Base-by-base conservation (phyloP, 2,329 filamentous ascomycete species). In the Colletotrichum limetticola region DNA sequence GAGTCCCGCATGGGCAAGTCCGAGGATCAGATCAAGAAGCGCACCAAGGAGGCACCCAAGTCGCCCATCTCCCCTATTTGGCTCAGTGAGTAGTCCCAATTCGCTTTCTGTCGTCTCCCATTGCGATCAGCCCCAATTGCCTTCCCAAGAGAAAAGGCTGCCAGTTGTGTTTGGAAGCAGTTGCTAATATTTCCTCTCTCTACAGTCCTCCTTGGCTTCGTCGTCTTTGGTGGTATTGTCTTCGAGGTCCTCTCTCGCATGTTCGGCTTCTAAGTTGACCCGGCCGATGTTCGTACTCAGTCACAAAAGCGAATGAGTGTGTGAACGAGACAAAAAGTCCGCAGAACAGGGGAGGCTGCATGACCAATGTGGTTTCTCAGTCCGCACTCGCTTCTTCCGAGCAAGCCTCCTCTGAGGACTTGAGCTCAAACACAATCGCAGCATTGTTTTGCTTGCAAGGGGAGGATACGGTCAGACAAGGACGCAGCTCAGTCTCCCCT, bases 1-100 rank as follows among this genome's bases (percentile, higher is more conserved):
- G 91, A 93, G 80, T 85, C 87, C 73, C 93, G 92, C 80, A 93
- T 93, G 82, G 94, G 94, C 84, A 95, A 94, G 85, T 88, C 91
- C n/a, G 88, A 91, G 71, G 85, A 85, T 28, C 88, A 91, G 75
- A 81, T 92, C 77, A 92, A 92, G 87, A 90, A 91, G 85, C 84
- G 85, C 74, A 78, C 77, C 77, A 90, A 91, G 86, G 86, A 89
- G 78, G 78, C 83, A 71, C 75, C 82, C 69, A 91, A 91, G 86
- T 88, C 89, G 69, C 88, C 91, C 76, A 88, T 93, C 79, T 91
- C 91, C 35, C 86, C 88, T n/a, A 79, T 92, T 75, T 91, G 90
- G 90, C 82, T 93, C 42, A 85, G 91, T 92, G 85, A 75, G 86
- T 83, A n/a, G 12, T 68, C 37, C 57, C 32, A 35, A n/a, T 30